Base-by-base conservation (phyloP, 2,329 filamentous ascomycete genomes). In the Fusarium sp. region DNA sequence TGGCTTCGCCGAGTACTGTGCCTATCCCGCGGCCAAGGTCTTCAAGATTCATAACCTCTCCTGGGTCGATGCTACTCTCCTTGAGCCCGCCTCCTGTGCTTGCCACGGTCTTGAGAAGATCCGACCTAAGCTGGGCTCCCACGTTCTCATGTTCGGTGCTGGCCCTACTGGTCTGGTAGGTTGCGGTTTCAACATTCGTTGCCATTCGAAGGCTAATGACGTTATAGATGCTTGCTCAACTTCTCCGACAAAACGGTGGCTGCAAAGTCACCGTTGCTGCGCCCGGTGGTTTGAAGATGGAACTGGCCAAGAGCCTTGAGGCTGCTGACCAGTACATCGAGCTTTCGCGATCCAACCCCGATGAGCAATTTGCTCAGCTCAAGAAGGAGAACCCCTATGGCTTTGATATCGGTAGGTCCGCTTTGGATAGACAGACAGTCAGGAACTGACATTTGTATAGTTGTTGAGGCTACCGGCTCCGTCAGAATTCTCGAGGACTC, bases 51-150 rank as follows among this genome's bases (percentile, higher is more conserved):
- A 91, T 73, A 92, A 93, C 81, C 86, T 94, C 41, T 88, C 85
- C 35, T 90, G 92, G 77, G 86, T 92, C n/a, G 91, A 93, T 69
- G 92, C 92, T 20, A 92, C 92, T 30, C 87, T 94, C 14, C 87
- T 93, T 57, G 92, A 94, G 82, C 91, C 92, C 14, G 91, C 92
- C 7, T 92, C 91, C 5, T 94, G 92, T 76, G 92, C 92, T n/a
- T 89, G 90, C 72, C 92, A 94, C 79, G 91, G 91, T 16, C 84
- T 93, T 27, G 91, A 93, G 80, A 91, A 92, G 84, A 93, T 94
- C 76, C 85, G 87, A 5, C 91, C 92, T 14, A 90, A 90, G 78
- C 87, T 92, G 70, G 90, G 91, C 34, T 92, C 90, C 30, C 88
- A 89, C 57, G 89, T 92, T 52, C 86, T 93, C 61, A 88, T 93